Evolutionary conservation across 2,329 filamentous ascomycete species (phyloP).

Genomic region (Paraphaeosphaeria minitans): DNA sequence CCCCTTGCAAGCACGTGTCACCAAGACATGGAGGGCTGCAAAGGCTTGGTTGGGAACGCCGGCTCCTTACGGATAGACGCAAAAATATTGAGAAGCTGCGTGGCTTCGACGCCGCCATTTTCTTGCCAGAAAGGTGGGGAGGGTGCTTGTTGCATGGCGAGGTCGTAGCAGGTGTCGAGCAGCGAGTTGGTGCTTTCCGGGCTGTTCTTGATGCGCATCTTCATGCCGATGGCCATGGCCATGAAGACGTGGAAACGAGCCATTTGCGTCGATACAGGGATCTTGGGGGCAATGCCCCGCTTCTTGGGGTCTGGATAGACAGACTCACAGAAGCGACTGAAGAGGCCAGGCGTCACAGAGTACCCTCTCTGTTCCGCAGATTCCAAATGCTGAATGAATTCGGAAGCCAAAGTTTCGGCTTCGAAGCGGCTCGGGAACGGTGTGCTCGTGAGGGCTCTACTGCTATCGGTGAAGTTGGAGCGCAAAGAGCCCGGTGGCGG

Average conservation of each 20-base stretch:
- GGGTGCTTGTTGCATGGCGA: constrained; percentile 42
- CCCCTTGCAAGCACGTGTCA: constrained; percentile 16
- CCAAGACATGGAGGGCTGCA: constrained; percentile 42
- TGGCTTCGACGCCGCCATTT: constrained; percentile 37
- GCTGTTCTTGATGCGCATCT: constrained; percentile 36
- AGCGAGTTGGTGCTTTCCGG: constrained; percentile 39
- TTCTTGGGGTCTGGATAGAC: constrained; percentile 40
- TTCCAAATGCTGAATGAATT: constrained; percentile 40
- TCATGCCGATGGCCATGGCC: constrained; percentile 45
- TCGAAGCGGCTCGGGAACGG: constrained; percentile 44
- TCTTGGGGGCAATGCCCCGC: constrained; percentile 18
- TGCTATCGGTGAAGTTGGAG: constrained; percentile 40
- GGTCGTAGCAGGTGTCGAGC: constrained; percentile 43
- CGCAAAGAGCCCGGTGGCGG: constrained; percentile 32
- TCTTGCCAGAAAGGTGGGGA: constrained; percentile 43
- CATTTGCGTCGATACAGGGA: constrained; percentile 36
- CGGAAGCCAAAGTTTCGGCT: constrained; percentile 42
- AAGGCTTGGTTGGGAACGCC: constrained; percentile 24
- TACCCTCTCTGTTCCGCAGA: constrained; percentile 33
- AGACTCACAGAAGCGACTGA: constrained; percentile 37
- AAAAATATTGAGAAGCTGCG: constrained; percentile 40
- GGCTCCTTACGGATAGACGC: constrained; percentile 33
- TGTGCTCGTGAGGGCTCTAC: constrained; percentile 36
- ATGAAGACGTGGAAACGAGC: constrained; percentile 45
- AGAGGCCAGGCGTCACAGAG: constrained; percentile 29